Conservation (phyloP, 108 stramenopile species). For the Skeletonema grethae region DNA sequence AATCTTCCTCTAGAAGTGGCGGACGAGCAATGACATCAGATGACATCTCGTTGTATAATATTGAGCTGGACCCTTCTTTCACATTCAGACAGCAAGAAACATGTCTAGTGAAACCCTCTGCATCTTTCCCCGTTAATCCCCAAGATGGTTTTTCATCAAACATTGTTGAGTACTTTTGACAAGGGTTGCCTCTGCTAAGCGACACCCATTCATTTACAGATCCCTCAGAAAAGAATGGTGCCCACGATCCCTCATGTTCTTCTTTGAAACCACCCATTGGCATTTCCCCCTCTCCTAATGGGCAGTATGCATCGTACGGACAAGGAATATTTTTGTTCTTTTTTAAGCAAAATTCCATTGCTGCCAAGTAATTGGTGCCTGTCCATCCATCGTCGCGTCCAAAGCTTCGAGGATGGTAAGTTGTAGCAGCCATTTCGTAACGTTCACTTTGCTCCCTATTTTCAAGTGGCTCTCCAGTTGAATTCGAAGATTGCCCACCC, state of each 20-base stretch:
- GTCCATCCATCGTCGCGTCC: background rate
- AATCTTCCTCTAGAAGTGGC: constrained; percentile 7
- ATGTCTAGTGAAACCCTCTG: constrained; percentile 1
- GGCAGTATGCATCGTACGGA: constrained; percentile 4
- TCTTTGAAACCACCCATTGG: constrained; percentile 7
- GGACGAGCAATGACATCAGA: constrained; percentile 7
- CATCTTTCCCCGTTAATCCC: background rate
- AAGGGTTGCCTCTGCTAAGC: constrained; percentile 4
- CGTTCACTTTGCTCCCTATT: background rate
- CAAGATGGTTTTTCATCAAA: background rate
- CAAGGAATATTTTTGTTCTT: background rate
- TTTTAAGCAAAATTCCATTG: background rate
- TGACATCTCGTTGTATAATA: background rate
- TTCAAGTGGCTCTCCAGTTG: background rate
- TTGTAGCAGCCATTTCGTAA: background rate
- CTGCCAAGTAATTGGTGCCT: constrained; percentile 6
- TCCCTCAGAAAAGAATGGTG: background rate
- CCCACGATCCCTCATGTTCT: background rate
- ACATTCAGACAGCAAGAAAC: constrained; percentile 4
- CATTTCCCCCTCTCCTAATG: background rate
- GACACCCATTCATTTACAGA: constrained; percentile 9
- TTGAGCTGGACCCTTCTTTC: background rate
- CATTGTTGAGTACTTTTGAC: background rate
- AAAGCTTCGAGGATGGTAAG: background rate
- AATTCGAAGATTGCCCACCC: background rate